Evolutionary conservation across 2,329 filamentous ascomycete genomes (phyloP).

Genomic region (Epichloe gansuensis): DNA sequence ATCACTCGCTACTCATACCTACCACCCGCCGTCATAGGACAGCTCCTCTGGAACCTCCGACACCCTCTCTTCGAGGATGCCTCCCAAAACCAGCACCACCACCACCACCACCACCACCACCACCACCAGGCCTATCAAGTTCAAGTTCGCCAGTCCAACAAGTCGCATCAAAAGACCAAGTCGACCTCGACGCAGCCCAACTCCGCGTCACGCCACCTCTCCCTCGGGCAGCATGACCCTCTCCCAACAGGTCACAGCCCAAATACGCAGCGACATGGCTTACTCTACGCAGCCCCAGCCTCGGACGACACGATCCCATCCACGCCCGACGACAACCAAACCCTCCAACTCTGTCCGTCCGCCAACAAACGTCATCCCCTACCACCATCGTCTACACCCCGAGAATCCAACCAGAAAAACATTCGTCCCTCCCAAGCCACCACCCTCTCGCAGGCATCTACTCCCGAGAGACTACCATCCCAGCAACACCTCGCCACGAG

Average conservation of each 20-base stretch:
- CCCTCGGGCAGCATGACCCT: slow-evolving; percentile 21
- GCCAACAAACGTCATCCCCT: not conserved
- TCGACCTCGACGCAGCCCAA: not conserved
- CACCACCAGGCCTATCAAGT: not conserved
- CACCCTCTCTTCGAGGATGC: slow-evolving; percentile 32
- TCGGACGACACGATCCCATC: slow-evolving; percentile 20
- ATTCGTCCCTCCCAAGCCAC: slow-evolving; percentile 24
- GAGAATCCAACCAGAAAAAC: not conserved
- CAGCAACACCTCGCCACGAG: not conserved
- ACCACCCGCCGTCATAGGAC: slow-evolving; percentile 43
- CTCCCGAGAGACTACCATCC: slow-evolving; percentile 15
- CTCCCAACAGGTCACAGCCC: slow-evolving; percentile 40
- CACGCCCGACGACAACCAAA: slow-evolving; percentile 15
- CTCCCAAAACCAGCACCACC: slow-evolving; percentile 11
- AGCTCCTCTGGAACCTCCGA: slow-evolving; percentile 45
- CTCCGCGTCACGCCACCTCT: not conserved
- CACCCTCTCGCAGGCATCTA: slow-evolving; percentile 24
- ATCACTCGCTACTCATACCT: slow-evolving; percentile 42
- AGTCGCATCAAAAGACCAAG: not conserved
- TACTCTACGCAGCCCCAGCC: slow-evolving; percentile 24
- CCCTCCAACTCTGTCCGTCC: not conserved
- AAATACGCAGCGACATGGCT: slow-evolving; percentile 34
- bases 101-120: not conserved
- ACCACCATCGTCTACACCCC: slow-evolving; percentile 5
- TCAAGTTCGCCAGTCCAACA: slow-evolving; percentile 1